Evolutionary conservation across 1,284 basidiomycete species (phyloP).

Genomic region (Apiotrichum veenhuisii): DNA sequence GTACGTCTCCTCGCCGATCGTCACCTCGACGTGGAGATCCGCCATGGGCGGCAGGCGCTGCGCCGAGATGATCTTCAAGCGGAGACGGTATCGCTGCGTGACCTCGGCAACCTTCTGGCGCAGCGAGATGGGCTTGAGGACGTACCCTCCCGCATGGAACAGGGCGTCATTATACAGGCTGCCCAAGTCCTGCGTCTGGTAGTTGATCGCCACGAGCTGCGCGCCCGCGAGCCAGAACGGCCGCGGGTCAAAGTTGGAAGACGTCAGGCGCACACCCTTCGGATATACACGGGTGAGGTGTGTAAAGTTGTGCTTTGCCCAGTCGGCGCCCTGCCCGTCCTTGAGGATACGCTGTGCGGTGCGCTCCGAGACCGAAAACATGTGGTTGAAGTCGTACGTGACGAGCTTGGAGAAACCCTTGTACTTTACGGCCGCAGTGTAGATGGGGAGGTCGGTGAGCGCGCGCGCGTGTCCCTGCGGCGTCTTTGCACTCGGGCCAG

Average conservation of each 20-base stretch:
- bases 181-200: constrained; percentile 84
- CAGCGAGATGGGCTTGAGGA: constrained; percentile 81
- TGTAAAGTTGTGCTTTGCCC: constrained; percentile 82
- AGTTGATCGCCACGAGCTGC: constrained; percentile 95
- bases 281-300: constrained; percentile 91
- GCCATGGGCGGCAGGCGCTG: constrained; percentile 82
- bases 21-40: constrained; percentile 53
- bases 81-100: constrained; percentile 51
- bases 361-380: constrained; percentile 90
- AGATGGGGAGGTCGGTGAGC: constrained; percentile 76
- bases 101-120: constrained; percentile 62
- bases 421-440: constrained; percentile 94
- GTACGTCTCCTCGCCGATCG: constrained; percentile 15
- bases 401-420: constrained; percentile 88
- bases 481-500: constrained; percentile 5
- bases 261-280: constrained; percentile 72
- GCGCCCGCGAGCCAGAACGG: constrained; percentile 85
- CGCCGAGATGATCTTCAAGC: constrained; percentile 72
- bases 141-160: constrained; percentile 85
- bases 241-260: constrained; percentile 86
- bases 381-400: constrained; percentile 77
- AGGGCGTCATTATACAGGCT: constrained; percentile 76
- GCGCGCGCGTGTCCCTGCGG: constrained; percentile 55
- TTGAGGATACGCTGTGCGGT: constrained; percentile 57
- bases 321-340: constrained; percentile 58